phyloP scores from a whole-genome alignment of 306 rosid genomes.

The Acacia melanoxylon region DNA sequence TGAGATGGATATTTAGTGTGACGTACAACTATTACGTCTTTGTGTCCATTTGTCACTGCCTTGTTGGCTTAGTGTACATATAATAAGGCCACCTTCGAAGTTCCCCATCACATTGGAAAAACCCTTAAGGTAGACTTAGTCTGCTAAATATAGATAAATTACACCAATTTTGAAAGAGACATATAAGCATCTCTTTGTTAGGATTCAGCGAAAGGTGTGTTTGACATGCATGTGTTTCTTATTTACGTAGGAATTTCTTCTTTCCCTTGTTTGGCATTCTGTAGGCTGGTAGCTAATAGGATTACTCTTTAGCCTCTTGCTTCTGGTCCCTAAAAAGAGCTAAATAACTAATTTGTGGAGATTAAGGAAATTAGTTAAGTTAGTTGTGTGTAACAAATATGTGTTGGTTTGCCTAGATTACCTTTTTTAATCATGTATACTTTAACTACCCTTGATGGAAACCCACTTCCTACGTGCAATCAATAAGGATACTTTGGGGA shows the following conservation, averaged over 20 bases:
- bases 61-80: background rate
- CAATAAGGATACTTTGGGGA: no score
- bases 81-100: background rate
- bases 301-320: background rate
- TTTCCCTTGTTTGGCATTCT: conserved; percentile 3
- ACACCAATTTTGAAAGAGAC: background rate
- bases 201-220: background rate
- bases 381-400: no score
- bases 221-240: background rate
- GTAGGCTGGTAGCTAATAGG: background rate
- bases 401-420: no score
- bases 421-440: no score
- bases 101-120: background rate
- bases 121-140: background rate
- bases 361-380: no score
- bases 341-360: no score
- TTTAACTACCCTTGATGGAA: no score
- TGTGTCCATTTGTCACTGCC: background rate
- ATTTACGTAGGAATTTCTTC: background rate
- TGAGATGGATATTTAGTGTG: background rate
- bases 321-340: no score
- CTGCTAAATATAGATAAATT: background rate
- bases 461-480: no score
- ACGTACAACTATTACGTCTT: background rate
- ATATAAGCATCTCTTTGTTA: background rate